Evolutionary conservation across 768 basidiomycete species (phyloP).

Genomic region (Leucocoprinus leucothites): DNA sequence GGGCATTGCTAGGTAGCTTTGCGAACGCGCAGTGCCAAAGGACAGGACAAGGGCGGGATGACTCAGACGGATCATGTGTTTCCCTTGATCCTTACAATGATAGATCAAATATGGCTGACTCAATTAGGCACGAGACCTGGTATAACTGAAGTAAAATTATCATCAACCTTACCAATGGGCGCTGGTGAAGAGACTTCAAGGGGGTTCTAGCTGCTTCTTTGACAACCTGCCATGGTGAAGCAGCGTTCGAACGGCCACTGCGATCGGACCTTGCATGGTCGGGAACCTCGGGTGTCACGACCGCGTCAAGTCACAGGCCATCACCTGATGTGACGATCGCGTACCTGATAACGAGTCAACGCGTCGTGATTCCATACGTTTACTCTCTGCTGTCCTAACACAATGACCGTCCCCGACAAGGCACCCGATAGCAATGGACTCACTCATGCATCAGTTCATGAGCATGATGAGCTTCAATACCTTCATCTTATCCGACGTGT

Average conservation of each 20-base stretch:
- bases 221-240: too few species aligned
- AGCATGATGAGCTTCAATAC: conserved; percentile 89
- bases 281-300: background rate
- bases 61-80: background rate
- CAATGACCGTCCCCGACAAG: conserved; percentile 1
- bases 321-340: conserved; percentile 7
- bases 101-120: background rate
- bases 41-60: background rate
- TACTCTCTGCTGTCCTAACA: background rate
- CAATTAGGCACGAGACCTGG: background rate
- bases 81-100: background rate
- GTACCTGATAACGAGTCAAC: conserved; percentile 8
- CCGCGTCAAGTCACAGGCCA: background rate
- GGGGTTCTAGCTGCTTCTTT: too few species aligned
- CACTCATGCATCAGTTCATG: background rate
- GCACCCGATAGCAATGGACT: background rate
- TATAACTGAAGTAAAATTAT: too few species aligned
- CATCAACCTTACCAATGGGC: too few species aligned
- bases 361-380: background rate
- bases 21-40: too few species aligned
- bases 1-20: too few species aligned
- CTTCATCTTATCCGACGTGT: conserved; percentile 77
- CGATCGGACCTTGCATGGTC: too few species aligned
- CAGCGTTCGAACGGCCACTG: too few species aligned
- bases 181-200: too few species aligned